These are phyloP conservation scores for Microsporum audouinii DNA, from an alignment of 2,329 filamentous ascomycete species.

Conservation along the genomic window DNA sequence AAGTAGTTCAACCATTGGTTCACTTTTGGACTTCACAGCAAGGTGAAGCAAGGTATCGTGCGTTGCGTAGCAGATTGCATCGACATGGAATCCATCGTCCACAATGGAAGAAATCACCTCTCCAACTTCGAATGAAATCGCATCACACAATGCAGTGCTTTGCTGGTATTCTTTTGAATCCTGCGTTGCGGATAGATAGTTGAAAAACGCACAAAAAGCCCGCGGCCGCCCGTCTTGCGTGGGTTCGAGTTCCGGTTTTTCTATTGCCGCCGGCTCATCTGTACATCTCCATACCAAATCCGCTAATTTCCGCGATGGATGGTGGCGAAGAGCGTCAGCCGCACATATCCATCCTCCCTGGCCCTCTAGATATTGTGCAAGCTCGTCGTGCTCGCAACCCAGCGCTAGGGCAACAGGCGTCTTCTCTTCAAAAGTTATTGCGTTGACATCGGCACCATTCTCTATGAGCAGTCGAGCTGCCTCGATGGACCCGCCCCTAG, in stretches of 20 bases:
- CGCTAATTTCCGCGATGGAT: background rate
- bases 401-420: constrained; percentile 7
- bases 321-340: background rate
- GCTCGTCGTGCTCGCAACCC: background rate
- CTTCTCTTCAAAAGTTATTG: background rate
- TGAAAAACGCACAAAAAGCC: background rate
- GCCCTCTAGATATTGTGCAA: constrained; percentile 3
- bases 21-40: background rate
- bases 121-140: background rate
- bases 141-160: background rate
- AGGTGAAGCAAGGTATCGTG: background rate
- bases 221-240: background rate
- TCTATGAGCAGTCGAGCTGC: constrained; percentile 7
- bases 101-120: background rate
- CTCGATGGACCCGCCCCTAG: background rate
- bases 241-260: background rate
- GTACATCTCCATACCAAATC: background rate
- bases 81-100: constrained; percentile 1
- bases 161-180: background rate
- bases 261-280: background rate
- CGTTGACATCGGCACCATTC: constrained; percentile 8
- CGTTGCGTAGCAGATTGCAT: background rate
- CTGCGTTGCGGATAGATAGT: background rate
- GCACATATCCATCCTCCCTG: background rate
- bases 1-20: background rate